phyloP scores from a whole-genome alignment of 1,139 yeast species.

The Lipomyces yarrowii region DNA sequence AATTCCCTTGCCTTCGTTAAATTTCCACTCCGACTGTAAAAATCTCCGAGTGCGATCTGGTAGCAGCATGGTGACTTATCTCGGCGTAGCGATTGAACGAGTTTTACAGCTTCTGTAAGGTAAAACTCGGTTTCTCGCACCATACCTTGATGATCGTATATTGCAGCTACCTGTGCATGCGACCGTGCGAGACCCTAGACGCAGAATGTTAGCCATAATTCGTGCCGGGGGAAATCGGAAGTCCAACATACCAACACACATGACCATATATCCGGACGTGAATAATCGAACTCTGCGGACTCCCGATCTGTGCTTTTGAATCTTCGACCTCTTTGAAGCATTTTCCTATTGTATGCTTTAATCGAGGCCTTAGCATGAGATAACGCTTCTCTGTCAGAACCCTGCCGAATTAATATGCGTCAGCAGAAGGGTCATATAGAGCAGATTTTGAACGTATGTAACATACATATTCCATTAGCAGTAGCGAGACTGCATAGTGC shows the following conservation, averaged over 20 bases:
- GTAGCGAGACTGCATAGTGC: not conserved
- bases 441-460: not conserved
- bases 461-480: not conserved
- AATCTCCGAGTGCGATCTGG: conserved; percentile 13
- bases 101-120: conserved; percentile 39
- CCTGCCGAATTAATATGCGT: not conserved
- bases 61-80: not conserved
- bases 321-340: not conserved
- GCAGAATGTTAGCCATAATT: not conserved
- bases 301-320: not conserved
- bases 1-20: conserved; percentile 6
- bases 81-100: conserved; percentile 5
- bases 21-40: conserved; percentile 21
- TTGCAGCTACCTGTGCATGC: conserved; percentile 34
- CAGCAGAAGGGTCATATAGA: not conserved
- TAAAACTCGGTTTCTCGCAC: conserved; percentile 46
- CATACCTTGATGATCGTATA: conserved; percentile 45
- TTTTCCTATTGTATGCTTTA: not conserved
- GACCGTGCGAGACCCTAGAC: conserved; percentile 33
- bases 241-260: not conserved
- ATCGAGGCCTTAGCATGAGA: not conserved
- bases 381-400: not conserved
- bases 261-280: not conserved
- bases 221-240: not conserved
- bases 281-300: not conserved